Base-by-base conservation (phyloP, 2,329 filamentous ascomycete species). In the Aspergillus nomiae region DNA sequence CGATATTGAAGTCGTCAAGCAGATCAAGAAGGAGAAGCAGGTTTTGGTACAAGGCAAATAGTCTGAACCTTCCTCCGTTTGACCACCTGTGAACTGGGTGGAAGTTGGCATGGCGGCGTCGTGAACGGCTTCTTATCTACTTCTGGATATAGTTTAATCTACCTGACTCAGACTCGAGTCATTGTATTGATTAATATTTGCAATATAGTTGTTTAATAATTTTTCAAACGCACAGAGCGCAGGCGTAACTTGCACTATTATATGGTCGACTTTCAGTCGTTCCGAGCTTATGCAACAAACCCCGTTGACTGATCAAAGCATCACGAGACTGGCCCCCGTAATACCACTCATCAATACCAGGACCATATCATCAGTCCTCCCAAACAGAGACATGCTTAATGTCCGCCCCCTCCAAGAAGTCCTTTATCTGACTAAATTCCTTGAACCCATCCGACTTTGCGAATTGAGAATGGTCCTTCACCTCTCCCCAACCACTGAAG, bases 401-500 rank as follows among this genome's bases (percentile, higher is more conserved):
- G 9, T 78, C 76, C 21, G 63, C 65, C 1, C 57, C 67, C 14
- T 70, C 68, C 11, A 75, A 24, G 30, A 62, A 63, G 10, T 67
- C 65, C 34, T 59, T 68, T 14, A 74, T 69, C 63, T 67, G 65
- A 8, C 43, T 59, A 51, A 74, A 74, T 32, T 71, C 70, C 53
- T 70, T 61, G 38, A 78, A 78, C 1, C 62, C 73, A 6, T 76
- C 73, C 2, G 72, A 73, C 24, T 73, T 64, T 7, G 67, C 71
- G 68, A 81, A 82, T 0, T 60, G 69, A 11, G 60, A 21, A 60
- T 81, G 76, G 53, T 81, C 69, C 38, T 77, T 70, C 1, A 78
- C 69, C 12, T 68, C 66, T 4, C 70, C 69, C 79, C 80, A 82
- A 0, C 77, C 77, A 32, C 64, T 76, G 21, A 83, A 74, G 0